Base-by-base conservation (phyloP, 2,329 filamentous ascomycete species). In the Exutisphaerella laricina region DNA sequence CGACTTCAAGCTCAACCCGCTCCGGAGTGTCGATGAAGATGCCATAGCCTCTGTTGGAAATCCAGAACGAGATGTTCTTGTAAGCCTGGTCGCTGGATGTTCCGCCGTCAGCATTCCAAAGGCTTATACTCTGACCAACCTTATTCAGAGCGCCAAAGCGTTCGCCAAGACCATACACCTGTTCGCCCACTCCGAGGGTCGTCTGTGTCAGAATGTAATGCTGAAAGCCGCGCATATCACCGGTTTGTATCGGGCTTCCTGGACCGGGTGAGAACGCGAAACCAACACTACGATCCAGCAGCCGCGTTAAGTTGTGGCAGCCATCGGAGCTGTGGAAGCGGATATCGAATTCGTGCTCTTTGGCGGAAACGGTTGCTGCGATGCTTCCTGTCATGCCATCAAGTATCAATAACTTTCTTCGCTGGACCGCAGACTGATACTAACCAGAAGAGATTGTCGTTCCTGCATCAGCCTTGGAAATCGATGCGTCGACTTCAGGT, bases 111-210 rank as follows among this genome's bases (percentile, higher is more conserved):
- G 75, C 73, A 40, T 77, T 77, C 73, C 72, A 77, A n/a, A 88
- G 72, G 43, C 77, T 70, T 6, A 88, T 67, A 9, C 73, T 71
- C 62, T 88, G 84, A 9, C 84, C 84, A 30, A 87, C 79, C 62
- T 85, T 88, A 61, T 85, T 83, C 64, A 84, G 85, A 5, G 82
- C 77, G 0, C 84, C 84, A 58, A 88, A 89, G 10, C 85, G 73
- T 65, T 88, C 84, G 1, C 84, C 85, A 3, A 88, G 72, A 0
- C 85, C 84, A 61, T 86, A 83, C 10, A 88, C 73, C 0, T 79
- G 78, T 62, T 88, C 85, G 12, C 71, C 69, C 3, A 78, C 69
- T 10, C 63, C 58, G 0, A 72, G 56, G 14, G 70, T 69, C 5
- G 66, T 67, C 41, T 71, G 68, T 2, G 69, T 70, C 26, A 71